phyloP scores from a whole-genome alignment of 306 rosid genomes.

The Fagus sylvatica region DNA sequence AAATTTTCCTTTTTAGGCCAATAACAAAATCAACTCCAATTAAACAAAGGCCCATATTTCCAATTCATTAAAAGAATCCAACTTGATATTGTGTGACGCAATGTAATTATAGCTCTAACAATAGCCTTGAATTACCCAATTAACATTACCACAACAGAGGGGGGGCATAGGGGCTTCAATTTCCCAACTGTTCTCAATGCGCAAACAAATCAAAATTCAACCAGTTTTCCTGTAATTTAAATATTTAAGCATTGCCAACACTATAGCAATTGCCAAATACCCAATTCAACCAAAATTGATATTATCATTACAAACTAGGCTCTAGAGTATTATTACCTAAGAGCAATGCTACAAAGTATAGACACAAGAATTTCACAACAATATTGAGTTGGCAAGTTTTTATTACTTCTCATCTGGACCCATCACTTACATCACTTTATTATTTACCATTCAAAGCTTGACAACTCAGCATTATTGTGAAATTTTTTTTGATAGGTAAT shows the following conservation, averaged over 20 bases:
- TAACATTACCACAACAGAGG: background rate
- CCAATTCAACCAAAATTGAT: background rate
- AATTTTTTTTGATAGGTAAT: too few species aligned
- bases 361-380: too few species aligned
- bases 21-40: background rate
- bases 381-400: too few species aligned
- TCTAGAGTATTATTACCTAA: background rate
- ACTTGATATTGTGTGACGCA: too few species aligned
- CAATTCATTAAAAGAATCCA: background rate
- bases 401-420: too few species aligned
- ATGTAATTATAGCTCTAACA: too few species aligned
- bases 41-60: background rate
- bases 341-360: too few species aligned
- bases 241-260: background rate
- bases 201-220: background rate
- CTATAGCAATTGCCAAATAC: background rate
- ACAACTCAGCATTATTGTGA: too few species aligned
- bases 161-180: too few species aligned
- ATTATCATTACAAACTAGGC: background rate
- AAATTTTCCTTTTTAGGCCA: background rate
- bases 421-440: too few species aligned
- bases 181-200: background rate
- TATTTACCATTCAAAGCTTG: too few species aligned
- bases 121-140: too few species aligned
- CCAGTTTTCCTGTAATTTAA: background rate